These are phyloP conservation scores for Eucalyptus caleyi DNA, from an alignment of 345 rosid genomes.

Conservation along the genomic window DNA sequence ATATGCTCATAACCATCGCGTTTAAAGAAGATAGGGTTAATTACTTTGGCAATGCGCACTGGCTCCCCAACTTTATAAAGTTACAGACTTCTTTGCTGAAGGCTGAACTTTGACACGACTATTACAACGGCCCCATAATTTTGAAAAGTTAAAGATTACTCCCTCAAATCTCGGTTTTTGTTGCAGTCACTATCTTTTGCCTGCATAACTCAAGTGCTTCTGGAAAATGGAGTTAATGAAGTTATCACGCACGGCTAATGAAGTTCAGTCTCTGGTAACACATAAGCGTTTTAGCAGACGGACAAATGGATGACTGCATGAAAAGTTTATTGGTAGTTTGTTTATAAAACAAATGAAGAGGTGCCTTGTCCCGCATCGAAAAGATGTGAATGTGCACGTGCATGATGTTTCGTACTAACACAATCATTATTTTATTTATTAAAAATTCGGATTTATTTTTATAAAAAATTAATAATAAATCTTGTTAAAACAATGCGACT, in stretches of 20 bases:
- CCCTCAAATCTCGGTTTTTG: neutral
- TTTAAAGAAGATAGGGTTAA: neutral
- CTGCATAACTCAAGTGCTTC: neutral
- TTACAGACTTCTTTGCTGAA: neutral
- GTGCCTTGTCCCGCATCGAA: too few relatives aligned
- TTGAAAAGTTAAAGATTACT: neutral
- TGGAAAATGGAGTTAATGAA: neutral
- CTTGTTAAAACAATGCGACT: fast-evolving
- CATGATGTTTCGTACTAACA: fast-evolving
- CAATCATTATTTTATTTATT: too few relatives aligned
- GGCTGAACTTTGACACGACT: neutral
- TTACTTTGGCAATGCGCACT: neutral
- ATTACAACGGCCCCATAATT: neutral
- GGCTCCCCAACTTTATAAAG: neutral
- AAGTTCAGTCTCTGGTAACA: neutral
- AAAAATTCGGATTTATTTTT: too few relatives aligned
- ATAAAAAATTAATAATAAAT: too few relatives aligned
- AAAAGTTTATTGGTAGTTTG: neutral
- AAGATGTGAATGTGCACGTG: too few relatives aligned
- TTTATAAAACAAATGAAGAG: too few relatives aligned
- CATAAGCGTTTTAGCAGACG: neutral
- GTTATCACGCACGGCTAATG: neutral
- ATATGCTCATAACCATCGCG: neutral
- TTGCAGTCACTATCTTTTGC: neutral
- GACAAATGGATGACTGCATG: neutral